Evolutionary conservation across 1,284 basidiomycete species (phyloP).

Genomic region (Xerocomus nothofagi): DNA sequence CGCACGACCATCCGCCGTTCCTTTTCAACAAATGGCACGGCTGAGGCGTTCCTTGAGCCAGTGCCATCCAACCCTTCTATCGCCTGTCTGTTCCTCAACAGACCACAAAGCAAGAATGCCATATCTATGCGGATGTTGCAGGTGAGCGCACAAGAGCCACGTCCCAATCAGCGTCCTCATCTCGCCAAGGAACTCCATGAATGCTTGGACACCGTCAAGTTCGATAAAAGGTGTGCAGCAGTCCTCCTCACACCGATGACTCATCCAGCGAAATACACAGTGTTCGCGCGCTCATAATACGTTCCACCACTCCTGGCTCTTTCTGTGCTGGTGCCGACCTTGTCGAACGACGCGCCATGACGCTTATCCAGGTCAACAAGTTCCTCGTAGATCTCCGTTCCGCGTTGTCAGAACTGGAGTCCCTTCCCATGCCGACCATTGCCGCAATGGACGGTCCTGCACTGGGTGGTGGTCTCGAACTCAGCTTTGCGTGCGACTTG

Average conservation of each 20-base stretch:
- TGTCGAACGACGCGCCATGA: conserved; percentile 82
- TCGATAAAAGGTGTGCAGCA: conserved; percentile 59
- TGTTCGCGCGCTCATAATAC: conserved; percentile 76
- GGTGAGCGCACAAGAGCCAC: conserved; percentile 38
- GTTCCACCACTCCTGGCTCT: conserved; percentile 70
- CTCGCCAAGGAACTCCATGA: conserved; percentile 65
- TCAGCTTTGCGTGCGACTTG: conserved; percentile 86
- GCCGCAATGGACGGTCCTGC: conserved; percentile 93
- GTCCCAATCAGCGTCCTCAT: conserved; percentile 6
- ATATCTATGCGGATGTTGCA: conserved; percentile 76
- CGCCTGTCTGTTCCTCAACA: conserved; percentile 71
- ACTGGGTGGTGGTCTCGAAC: conserved; percentile 87
- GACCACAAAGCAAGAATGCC: conserved; percentile 87
- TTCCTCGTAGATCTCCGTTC: conserved; percentile 80
- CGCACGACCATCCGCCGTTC: conserved; percentile 12
- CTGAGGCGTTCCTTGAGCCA: conserved; percentile 61
- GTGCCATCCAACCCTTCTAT: conserved; percentile 50
- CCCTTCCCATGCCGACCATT: conserved; percentile 84
- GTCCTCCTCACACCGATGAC: background rate
- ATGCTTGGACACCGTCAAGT: conserved; percentile 66
- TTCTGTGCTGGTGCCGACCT: conserved; percentile 96
- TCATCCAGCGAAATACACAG: conserved; percentile 37
- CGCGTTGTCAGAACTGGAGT: conserved; percentile 74
- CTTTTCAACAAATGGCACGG: conserved; percentile 19
- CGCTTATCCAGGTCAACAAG: conserved; percentile 66